A percentile compares a stretch with the other conserved stretches of the same genome.
Conservation (phyloP, 352 stramenopile genomes). For the Phytophthora kernoviae region DNA sequence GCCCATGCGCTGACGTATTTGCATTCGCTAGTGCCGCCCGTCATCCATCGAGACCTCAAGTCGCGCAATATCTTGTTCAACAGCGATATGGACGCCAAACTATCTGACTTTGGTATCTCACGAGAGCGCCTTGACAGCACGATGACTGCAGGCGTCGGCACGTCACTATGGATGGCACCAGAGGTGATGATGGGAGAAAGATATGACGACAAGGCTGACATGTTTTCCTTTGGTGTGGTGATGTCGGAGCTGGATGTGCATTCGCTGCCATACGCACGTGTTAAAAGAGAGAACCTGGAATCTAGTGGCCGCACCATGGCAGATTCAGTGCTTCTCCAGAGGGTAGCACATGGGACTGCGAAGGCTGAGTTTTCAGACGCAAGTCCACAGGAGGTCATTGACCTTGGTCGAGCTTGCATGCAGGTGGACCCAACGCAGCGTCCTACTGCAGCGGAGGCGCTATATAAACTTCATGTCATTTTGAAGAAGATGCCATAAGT, state of each 20-base stretch:
- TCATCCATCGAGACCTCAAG: constrained; percentile 5
- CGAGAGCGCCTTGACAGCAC: constrained; percentile 47
- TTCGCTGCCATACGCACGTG: not conserved
- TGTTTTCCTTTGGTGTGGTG: constrained; percentile 2
- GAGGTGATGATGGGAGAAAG: constrained; percentile 4
- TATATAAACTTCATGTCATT: constrained; percentile 28
- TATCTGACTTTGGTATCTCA: constrained; percentile 65
- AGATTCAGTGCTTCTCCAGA: constrained; percentile 45
- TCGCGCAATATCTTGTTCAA: constrained; percentile 6
- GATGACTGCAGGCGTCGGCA: constrained; percentile 57
- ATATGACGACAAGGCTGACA: constrained; percentile 3
- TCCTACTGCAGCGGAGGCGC: constrained; percentile 45
- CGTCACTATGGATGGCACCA: constrained; percentile 26
- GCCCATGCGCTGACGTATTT: constrained; percentile 52
- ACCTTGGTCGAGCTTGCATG: constrained; percentile 41
- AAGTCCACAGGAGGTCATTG: constrained; percentile 35
- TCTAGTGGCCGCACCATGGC: constrained; percentile 28
- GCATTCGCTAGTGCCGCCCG: constrained; percentile 45
- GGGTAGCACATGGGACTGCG: constrained; percentile 41
- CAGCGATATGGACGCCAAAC: constrained; percentile 49
- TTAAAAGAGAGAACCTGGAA: constrained; percentile 44
- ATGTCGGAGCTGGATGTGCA: constrained; percentile 5
- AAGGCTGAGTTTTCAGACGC: constrained; percentile 40
- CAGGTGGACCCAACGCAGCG: constrained; percentile 41
- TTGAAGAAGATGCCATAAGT: constrained; percentile 28